These are phyloP conservation scores for Neotropicomus parvogracilis DNA, from an alignment of 1,284 basidiomycete species.

Conservation along the genomic window DNA sequence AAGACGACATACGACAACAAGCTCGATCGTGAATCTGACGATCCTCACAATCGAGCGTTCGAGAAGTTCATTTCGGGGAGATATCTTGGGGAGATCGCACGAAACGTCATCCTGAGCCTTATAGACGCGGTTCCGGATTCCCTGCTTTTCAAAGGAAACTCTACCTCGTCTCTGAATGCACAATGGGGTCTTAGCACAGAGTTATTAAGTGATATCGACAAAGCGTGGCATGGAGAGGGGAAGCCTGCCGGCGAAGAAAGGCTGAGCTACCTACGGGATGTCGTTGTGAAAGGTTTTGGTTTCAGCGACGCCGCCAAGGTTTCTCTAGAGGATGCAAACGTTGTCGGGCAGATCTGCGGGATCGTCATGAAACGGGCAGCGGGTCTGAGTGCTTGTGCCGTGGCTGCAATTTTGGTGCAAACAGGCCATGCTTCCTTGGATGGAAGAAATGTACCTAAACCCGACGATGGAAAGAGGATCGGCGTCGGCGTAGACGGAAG, in stretches of 20 bases:
- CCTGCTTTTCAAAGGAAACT: slow-evolving; percentile 78
- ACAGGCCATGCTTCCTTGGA: slow-evolving; percentile 60
- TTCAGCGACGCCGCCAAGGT: slow-evolving; percentile 48
- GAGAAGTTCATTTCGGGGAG: slow-evolving; percentile 99
- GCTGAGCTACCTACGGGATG: slow-evolving; percentile 50
- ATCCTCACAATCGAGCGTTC: slow-evolving; percentile 90
- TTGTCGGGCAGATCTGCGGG: slow-evolving; percentile 77
- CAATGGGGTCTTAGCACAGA: slow-evolving; percentile 95
- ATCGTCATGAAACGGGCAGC: slow-evolving; percentile 84
- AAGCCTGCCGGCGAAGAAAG: slow-evolving; percentile 21
- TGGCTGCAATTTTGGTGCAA: slow-evolving; percentile 84
- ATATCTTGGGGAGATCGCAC: slow-evolving; percentile 94
- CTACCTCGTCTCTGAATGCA: slow-evolving; percentile 70
- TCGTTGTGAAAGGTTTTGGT: slow-evolving; percentile 63
- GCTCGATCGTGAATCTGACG: slow-evolving; percentile 91
- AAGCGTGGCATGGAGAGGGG: slow-evolving; percentile 55
- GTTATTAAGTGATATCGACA: slow-evolving; percentile 85
- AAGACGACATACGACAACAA: slow-evolving; percentile 92
- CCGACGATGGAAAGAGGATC: slow-evolving; percentile 52
- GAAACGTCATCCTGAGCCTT: slow-evolving; percentile 82
- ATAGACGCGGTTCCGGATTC: slow-evolving; percentile 74
- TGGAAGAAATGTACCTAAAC: slow-evolving; percentile 29
- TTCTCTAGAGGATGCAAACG: slow-evolving; percentile 67
- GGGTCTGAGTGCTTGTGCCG: slow-evolving; percentile 78
- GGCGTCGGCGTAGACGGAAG: slow-evolving; percentile 89